Evolutionary conservation across 116 monocot genomes (phyloP).

Genomic region (Posidonia oceanica): DNA sequence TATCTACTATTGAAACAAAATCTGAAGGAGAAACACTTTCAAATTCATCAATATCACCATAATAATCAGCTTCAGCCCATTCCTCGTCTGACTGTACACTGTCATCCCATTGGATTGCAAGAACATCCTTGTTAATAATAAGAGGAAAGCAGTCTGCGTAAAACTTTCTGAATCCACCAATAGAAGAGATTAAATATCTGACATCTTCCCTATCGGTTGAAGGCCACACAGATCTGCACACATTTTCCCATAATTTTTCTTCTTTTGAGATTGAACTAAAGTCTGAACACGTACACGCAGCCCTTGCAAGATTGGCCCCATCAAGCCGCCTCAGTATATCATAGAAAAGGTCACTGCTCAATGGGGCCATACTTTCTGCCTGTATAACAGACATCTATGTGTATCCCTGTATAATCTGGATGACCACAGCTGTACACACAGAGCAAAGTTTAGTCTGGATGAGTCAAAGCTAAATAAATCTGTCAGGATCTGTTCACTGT

Average conservation of each 20-base stretch:
- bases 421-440: neutral
- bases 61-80: constrained; percentile 28
- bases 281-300: constrained; percentile 31
- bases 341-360: constrained; percentile 32
- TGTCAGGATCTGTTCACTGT: neutral
- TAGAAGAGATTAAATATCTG: constrained; percentile 26
- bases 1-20: constrained; percentile 37
- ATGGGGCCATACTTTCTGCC: constrained; percentile 6
- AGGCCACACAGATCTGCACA: constrained; percentile 31
- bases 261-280: constrained; percentile 38
- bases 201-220: constrained; percentile 34
- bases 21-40: constrained; percentile 26
- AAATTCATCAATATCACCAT: constrained; percentile 26
- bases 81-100: constrained; percentile 9
- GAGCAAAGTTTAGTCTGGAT: neutral
- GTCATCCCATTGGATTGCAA: constrained; percentile 7
- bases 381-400: constrained; percentile 8
- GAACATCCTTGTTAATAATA: constrained; percentile 31
- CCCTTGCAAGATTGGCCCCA: constrained; percentile 35
- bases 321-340: constrained; percentile 39
- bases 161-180: constrained; percentile 47
- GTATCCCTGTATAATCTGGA: neutral
- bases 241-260: constrained; percentile 38
- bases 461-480: neutral
- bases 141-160: constrained; percentile 44